phyloP scores from a whole-genome alignment of 768 basidiomycete species.

The Clavaria fumosa region DNA sequence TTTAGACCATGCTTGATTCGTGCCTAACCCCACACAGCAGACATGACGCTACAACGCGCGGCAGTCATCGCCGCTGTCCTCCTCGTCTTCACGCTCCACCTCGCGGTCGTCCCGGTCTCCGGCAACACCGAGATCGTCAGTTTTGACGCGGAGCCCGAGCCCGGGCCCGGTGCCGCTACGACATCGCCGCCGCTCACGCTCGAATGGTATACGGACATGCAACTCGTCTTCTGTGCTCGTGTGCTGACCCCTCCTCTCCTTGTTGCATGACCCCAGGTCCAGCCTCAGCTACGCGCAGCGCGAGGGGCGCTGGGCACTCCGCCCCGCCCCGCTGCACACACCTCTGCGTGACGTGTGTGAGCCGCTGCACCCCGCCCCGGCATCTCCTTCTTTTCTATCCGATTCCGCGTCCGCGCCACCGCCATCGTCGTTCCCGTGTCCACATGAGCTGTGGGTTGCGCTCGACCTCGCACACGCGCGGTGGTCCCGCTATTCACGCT shows the following conservation, averaged over 20 bases:
- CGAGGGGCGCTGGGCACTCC: slow-evolving; percentile 23
- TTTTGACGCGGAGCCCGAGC: slow-evolving; percentile 12
- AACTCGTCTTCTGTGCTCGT: too few species aligned
- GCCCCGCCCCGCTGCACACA: slow-evolving; percentile 27
- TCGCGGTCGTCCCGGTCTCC: too few species aligned
- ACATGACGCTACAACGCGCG: too few species aligned
- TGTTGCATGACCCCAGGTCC: slow-evolving; percentile 20
- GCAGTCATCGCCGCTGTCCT: too few species aligned
- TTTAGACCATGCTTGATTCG: too few species aligned
- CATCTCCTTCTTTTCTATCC: slow-evolving; percentile 3
- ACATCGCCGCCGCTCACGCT: too few species aligned
- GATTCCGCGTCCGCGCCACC: too few species aligned
- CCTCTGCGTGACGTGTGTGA: slow-evolving; percentile 24
- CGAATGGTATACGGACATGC: too few species aligned
- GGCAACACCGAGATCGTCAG: slow-evolving; percentile 58
- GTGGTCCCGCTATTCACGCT: slow-evolving; percentile 29
- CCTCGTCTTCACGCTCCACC: too few species aligned
- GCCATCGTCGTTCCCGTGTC: slow-evolving; percentile 20
- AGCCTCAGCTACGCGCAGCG: slow-evolving; percentile 19
- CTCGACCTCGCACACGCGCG: slow-evolving; percentile 27
- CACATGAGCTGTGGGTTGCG: slow-evolving; percentile 32
- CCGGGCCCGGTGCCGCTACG: too few species aligned
- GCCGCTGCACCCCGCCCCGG: slow-evolving; percentile 5
- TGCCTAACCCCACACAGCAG: too few species aligned
- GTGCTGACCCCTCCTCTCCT: neutral